phyloP scores from a whole-genome alignment of 495 filamentous ascomycete genomes.

The Penicillium paradoxum region DNA sequence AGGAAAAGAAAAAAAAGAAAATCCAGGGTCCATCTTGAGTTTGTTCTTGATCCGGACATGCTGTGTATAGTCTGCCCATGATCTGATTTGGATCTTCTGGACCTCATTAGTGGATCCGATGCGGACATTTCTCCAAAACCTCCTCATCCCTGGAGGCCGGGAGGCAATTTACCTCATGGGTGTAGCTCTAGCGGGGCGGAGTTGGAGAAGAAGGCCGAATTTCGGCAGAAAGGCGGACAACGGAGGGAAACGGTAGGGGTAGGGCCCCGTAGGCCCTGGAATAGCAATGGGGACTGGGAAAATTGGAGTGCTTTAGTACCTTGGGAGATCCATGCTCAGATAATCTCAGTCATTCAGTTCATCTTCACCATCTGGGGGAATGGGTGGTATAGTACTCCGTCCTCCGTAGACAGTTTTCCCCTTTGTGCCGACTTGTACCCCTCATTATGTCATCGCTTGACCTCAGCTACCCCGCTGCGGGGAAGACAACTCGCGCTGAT shows the following conservation, averaged over 20 bases:
- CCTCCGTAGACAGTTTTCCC: not conserved
- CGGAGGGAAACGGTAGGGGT: no score
- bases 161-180: not conserved
- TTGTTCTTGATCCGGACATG: conserved; percentile 7
- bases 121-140: conserved; percentile 16
- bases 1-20: not conserved
- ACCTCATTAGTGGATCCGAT: conserved; percentile 8
- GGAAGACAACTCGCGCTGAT: not conserved
- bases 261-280: not conserved
- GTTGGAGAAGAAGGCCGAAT: conserved; percentile 22
- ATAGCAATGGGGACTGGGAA: not conserved
- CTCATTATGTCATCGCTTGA: conserved; percentile 26
- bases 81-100: not conserved
- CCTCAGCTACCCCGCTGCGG: conserved; percentile 13
- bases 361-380: not conserved
- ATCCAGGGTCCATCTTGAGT: not conserved
- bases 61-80: not conserved
- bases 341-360: not conserved
- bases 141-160: conserved; percentile 12
- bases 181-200: conserved; percentile 14
- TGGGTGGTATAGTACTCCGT: not conserved
- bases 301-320: not conserved
- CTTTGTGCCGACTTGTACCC: conserved; percentile 12
- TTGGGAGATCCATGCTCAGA: not conserved
- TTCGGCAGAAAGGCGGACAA: conserved; percentile 17